phyloP scores from a whole-genome alignment of 2,329 filamentous ascomycete genomes.

The Aspergillus sp. region DNA sequence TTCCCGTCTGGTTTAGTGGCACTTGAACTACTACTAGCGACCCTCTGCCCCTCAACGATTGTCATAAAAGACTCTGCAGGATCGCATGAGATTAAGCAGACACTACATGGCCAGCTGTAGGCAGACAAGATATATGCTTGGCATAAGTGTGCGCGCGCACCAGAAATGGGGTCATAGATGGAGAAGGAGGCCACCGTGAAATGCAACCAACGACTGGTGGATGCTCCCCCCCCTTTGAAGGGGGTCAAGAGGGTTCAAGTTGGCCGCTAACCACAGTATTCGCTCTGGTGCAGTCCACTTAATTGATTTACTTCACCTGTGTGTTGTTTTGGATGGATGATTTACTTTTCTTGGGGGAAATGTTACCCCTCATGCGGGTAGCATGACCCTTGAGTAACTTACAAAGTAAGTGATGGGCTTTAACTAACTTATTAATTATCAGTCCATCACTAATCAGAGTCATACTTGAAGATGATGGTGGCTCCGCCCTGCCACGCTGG shows the following conservation, averaged over 20 bases:
- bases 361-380: slow-evolving; percentile 3
- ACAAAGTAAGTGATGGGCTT: background rate
- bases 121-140: slow-evolving; percentile 3
- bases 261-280: background rate
- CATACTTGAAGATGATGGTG: background rate
- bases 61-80: background rate
- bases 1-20: background rate
- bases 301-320: background rate
- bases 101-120: background rate
- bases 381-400: background rate
- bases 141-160: background rate
- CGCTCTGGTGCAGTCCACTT: background rate
- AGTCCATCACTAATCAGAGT: background rate
- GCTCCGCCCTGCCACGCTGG: background rate
- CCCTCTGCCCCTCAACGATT: background rate
- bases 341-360: background rate
- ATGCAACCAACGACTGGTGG: background rate
- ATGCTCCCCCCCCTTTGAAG: background rate
- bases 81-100: background rate
- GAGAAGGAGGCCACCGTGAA: background rate
- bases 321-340: background rate
- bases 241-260: background rate
- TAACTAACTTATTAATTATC: background rate
- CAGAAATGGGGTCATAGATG: background rate
- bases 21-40: background rate